A percentile compares a stretch with the other conserved stretches of the same genome.
phyloP scores from a whole-genome alignment of 2,329 filamentous ascomycete species.

The Fusarium globosum region DNA sequence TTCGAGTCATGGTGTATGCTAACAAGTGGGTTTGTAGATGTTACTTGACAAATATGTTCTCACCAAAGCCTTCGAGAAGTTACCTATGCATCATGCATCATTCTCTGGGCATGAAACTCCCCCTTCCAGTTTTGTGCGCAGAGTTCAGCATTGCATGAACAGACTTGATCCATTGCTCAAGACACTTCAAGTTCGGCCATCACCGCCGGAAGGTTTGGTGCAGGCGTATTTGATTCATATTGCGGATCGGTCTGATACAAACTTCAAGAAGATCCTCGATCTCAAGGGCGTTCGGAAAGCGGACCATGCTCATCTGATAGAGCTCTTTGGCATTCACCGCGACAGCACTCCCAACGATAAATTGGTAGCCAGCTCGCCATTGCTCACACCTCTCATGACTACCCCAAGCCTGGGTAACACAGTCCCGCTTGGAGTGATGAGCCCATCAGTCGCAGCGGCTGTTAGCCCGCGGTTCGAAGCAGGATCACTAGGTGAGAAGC shows the following conservation, averaged over 20 bases:
- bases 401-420: constrained; percentile 53
- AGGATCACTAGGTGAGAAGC: constrained; percentile 82
- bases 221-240: constrained; percentile 99
- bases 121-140: constrained; percentile 78
- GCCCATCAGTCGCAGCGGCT: constrained; percentile 55
- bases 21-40: constrained; percentile 70
- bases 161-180: constrained; percentile 94
- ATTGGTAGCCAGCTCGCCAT: constrained; percentile 75
- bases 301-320: constrained; percentile 84
- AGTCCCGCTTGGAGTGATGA: constrained; percentile 54
- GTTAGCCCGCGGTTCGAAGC: constrained; percentile 77
- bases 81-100: constrained; percentile 73
- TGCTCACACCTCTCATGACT: constrained; percentile 75
- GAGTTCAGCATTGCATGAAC: constrained; percentile 84
- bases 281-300: constrained; percentile 90
- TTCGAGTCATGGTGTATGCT: not conserved
- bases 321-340: constrained; percentile 84
- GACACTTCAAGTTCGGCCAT: constrained; percentile 92
- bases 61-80: constrained; percentile 79
- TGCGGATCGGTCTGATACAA: constrained; percentile 89
- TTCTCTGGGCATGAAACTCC: constrained; percentile 55
- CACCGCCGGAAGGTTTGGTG: constrained; percentile 91
- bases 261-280: constrained; percentile 96
- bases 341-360: constrained; percentile 79
- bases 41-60: constrained; percentile 93